Conservation (phyloP, 441 rosid genomes). For the Corymbia citriodora region DNA sequence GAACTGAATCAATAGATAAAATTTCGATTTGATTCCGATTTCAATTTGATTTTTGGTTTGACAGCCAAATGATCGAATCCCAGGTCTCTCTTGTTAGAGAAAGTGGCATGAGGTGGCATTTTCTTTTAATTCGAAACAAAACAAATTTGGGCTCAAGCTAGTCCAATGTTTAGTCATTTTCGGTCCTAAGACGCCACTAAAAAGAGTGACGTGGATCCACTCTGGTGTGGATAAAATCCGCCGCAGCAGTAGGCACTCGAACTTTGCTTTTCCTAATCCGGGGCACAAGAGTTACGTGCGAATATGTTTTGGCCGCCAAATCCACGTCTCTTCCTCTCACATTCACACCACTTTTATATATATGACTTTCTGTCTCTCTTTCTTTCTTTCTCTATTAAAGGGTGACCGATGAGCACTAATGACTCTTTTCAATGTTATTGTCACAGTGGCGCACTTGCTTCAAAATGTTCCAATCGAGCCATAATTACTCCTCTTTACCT, state of each 20-base stretch:
- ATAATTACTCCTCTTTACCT: not conserved
- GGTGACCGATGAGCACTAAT: not conserved
- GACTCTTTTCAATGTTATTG: too few species aligned
- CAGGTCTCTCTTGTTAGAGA: not conserved
- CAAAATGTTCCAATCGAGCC: not conserved
- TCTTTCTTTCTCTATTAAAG: not conserved
- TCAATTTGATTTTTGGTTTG: too few species aligned
- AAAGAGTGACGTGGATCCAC: not conserved
- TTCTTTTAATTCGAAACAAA: not conserved
- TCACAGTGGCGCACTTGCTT: not conserved
- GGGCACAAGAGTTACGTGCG: not conserved
- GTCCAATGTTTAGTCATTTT: not conserved
- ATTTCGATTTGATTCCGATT: too few species aligned
- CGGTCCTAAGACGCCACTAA: not conserved
- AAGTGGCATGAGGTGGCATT: not conserved
- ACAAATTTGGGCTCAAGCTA: not conserved
- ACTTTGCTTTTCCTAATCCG: not conserved
- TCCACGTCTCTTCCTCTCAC: not conserved
- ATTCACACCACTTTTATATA: not conserved
- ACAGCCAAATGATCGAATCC: too few species aligned
- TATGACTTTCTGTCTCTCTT: not conserved
- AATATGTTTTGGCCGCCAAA: not conserved
- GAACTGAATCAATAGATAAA: rapidly evolving
- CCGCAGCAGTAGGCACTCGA: not conserved
- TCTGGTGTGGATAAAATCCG: not conserved